Conservation (phyloP, 169 alveolate genomes). For the Cryptosporidium sp. region DNA sequence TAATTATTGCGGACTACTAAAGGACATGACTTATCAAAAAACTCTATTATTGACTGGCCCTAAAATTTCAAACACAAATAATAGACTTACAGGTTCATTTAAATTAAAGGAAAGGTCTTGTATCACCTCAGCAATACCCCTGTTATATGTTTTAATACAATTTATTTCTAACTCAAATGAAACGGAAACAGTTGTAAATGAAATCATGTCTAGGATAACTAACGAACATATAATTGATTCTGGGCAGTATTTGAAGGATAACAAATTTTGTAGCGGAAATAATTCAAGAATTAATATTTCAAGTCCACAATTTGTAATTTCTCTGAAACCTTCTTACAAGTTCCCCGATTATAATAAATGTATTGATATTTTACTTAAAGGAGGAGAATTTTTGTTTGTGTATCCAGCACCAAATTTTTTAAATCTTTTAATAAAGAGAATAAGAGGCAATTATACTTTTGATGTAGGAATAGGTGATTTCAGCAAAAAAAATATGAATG, state of each 20-base stretch:
- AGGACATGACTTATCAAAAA: conserved; percentile 46
- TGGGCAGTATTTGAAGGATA: neutral
- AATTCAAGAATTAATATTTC: neutral
- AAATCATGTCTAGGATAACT: conserved; percentile 27
- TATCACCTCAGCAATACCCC: conserved; percentile 64
- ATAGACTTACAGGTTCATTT: neutral
- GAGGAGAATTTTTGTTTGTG: conserved; percentile 57
- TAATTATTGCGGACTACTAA: conserved; percentile 39
- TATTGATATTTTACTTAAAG: conserved; percentile 39
- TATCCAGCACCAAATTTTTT: conserved; percentile 39
- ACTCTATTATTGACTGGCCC: conserved; percentile 57
- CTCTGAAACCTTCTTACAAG: neutral
- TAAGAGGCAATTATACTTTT: neutral
- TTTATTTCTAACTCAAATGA: conserved; percentile 37
- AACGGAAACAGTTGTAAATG: neutral
- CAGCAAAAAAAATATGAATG: neutral
- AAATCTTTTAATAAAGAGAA: conserved; percentile 23
- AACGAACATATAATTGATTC: conserved; percentile 12
- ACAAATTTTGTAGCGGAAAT: neutral
- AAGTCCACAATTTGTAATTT: neutral
- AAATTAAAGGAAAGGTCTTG: conserved; percentile 31
- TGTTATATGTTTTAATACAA: conserved; percentile 36
- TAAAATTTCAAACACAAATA: neutral
- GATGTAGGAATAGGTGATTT: neutral
- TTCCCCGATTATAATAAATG: conserved; percentile 21